These are phyloP conservation scores for Rhododendron griersonianum DNA, from an alignment of 148 eudicot species.

Conservation along the genomic window DNA sequence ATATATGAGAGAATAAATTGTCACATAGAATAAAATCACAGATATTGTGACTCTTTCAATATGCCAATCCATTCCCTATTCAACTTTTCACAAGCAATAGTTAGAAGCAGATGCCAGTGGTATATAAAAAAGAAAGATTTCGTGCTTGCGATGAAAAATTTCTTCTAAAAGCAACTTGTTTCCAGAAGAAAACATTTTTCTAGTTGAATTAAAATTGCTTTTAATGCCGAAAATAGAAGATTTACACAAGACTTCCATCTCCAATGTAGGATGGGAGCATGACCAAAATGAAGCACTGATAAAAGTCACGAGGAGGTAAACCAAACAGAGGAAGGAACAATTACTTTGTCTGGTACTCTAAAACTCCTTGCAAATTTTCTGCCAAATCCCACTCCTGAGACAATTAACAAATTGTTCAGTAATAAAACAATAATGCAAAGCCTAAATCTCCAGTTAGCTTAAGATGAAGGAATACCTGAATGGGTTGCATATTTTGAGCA, in stretches of 20 bases:
- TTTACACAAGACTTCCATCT: neutral
- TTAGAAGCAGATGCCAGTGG: neutral
- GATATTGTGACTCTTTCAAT: neutral
- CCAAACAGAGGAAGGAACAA: neutral
- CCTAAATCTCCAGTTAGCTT: neutral
- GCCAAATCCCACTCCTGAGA: conserved; percentile 91
- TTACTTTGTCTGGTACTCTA: conserved; percentile 95
- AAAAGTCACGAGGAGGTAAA: neutral
- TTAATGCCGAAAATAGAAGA: neutral
- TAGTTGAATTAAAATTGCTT: neutral
- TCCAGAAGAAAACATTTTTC: neutral
- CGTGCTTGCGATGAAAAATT: neutral
- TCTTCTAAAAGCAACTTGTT: neutral
- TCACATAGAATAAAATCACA: neutral
- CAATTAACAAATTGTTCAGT: conserved; percentile 7
- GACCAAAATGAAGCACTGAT: neutral
- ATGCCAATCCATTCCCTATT: neutral
- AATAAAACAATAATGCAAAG: neutral
- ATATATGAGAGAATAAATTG: neutral
- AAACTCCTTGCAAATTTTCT: conserved; percentile 82
- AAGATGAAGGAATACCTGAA: conserved; percentile 55
- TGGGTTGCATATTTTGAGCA: conserved; percentile 86
- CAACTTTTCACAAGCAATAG: neutral
- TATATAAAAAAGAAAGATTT: neutral
- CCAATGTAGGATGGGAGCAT: neutral